These are phyloP conservation scores for Aspergillus spinulosporus DNA, from an alignment of 2,329 filamentous ascomycete genomes.

Conservation along the genomic window DNA sequence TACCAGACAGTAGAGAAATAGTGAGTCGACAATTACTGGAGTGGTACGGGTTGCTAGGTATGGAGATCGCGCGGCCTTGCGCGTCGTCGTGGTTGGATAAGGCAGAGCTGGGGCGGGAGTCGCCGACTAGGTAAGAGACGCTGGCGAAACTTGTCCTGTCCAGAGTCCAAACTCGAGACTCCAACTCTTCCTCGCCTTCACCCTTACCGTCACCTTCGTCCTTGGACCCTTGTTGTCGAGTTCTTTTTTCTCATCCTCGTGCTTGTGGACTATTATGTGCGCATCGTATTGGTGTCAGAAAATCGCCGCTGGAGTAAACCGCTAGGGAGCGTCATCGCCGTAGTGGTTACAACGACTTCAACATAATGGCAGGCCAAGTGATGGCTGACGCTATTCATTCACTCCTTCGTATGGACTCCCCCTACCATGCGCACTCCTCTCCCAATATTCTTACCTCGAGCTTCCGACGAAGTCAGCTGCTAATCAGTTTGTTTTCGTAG, in stretches of 20 bases:
- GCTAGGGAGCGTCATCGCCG: conserved; percentile 28
- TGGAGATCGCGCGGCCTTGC: conserved; percentile 4
- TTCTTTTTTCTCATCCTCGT: background rate
- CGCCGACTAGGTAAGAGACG: background rate
- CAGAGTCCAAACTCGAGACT: background rate
- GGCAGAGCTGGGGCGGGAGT: conserved; percentile 2
- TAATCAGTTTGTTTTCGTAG: conserved; percentile 28
- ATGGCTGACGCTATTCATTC: conserved; percentile 37
- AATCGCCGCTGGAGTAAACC: conserved; percentile 38
- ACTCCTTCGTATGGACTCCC: conserved; percentile 37
- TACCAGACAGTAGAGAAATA: background rate
- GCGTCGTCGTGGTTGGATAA: background rate
- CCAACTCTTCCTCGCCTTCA: background rate
- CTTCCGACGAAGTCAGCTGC: conserved; percentile 7
- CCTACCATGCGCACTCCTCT: background rate
- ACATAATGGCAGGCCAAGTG: conserved; percentile 39
- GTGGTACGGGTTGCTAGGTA: background rate
- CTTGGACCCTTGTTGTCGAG: background rate
- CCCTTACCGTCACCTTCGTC: background rate
- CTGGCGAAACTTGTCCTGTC: conserved; percentile 12
- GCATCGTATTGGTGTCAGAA: conserved; percentile 31
- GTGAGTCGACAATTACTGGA: background rate
- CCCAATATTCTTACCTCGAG: background rate
- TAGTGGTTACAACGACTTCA: conserved; percentile 26
- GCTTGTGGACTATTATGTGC: conserved; percentile 39